Evolutionary conservation across 2,329 filamentous ascomycete genomes (phyloP).

Genomic region (Aspergillus neoniger): DNA sequence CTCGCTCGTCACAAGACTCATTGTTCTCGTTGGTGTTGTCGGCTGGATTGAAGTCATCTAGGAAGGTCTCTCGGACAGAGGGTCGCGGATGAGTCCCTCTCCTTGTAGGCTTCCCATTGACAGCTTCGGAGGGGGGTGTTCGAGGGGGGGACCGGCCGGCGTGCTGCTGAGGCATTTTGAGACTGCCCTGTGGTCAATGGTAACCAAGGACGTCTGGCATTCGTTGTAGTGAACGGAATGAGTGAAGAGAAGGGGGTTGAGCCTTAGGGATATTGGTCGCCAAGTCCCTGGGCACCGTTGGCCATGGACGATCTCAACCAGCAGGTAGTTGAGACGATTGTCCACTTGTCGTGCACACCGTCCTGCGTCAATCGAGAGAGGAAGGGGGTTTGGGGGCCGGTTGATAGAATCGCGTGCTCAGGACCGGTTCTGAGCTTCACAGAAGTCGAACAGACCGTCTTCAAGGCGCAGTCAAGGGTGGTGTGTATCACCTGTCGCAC

Average conservation of each 20-base stretch:
- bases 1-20: conserved; percentile 44
- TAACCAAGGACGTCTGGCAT: not conserved
- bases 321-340: not conserved
- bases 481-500: conserved; percentile 19
- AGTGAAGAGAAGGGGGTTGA: not conserved
- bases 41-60: conserved; percentile 37
- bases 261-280: not conserved
- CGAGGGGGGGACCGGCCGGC: conserved; percentile 40
- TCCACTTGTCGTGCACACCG: not conserved
- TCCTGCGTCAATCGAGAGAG: not conserved
- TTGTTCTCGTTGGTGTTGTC: conserved; percentile 36
- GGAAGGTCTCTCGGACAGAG: conserved; percentile 45
- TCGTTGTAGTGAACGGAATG: conserved; percentile 10
- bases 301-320: not conserved
- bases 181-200: conserved; percentile 17
- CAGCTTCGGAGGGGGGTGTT: conserved; percentile 42
- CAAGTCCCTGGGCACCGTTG: not conserved
- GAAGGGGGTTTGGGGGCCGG: not conserved
- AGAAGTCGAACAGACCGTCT: not conserved
- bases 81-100: conserved; percentile 31
- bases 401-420: not conserved
- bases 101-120: conserved; percentile 34
- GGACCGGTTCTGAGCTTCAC: not conserved
- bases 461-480: conserved; percentile 11
- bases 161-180: conserved; percentile 33